Evolutionary conservation across 441 rosid genomes (phyloP).

Genomic region (Syzygium syzygioides): DNA sequence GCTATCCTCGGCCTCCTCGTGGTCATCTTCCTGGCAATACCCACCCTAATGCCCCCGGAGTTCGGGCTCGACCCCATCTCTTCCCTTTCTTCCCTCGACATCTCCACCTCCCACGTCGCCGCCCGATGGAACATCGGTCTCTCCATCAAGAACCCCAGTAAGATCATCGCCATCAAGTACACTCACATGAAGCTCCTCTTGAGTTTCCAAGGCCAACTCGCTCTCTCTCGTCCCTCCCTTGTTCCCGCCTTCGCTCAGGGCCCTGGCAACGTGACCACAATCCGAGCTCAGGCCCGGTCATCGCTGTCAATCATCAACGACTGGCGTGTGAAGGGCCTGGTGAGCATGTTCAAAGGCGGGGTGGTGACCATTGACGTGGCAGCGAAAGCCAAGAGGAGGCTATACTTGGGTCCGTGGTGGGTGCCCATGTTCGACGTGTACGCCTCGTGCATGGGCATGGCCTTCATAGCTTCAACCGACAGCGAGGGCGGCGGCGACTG

Average conservation of each 20-base stretch:
- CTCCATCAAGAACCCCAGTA: not conserved
- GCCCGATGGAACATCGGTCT: not conserved
- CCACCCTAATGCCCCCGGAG: not conserved
- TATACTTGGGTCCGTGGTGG: not conserved
- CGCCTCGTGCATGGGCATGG: not conserved
- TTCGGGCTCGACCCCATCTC: accelerated
- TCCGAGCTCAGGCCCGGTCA: not conserved
- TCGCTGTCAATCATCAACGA: not conserved
- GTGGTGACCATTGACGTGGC: not conserved
- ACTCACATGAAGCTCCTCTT: not conserved
- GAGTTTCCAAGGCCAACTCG: not conserved
- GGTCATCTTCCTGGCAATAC: not conserved
- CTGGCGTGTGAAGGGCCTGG: not conserved
- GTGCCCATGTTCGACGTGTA: not conserved
- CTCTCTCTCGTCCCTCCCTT: not conserved
- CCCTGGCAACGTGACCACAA: not conserved
- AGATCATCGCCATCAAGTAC: not conserved
- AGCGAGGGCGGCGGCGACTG: not conserved
- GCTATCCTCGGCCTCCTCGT: not conserved
- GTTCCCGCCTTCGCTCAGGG: accelerated
- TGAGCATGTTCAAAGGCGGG: not conserved
- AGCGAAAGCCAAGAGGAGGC: not conserved
- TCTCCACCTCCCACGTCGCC: not conserved
- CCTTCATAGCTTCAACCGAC: not conserved
- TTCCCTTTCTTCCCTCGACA: not conserved